These are phyloP conservation scores for Cutaneotrichosporon cyanovorans DNA, from an alignment of 1,284 basidiomycete genomes.

Conservation along the genomic window DNA sequence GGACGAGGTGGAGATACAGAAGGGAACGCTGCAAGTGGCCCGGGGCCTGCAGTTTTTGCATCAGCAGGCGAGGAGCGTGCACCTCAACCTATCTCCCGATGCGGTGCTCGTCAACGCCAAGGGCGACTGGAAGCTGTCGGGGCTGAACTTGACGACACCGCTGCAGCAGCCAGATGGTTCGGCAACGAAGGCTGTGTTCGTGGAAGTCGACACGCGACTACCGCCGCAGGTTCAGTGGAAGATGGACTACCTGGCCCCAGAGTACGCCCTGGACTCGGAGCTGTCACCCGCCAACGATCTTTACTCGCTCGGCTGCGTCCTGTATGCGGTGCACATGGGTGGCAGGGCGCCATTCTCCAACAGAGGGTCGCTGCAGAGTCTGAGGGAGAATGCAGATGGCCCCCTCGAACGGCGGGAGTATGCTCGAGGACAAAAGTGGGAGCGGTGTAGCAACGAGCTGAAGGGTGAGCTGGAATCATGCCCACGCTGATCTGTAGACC, in stretches of 20 bases:
- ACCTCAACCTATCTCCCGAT: slow-evolving; percentile 82
- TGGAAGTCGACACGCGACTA: slow-evolving; percentile 72
- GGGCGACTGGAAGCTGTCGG: slow-evolving; percentile 97
- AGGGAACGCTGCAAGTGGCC: slow-evolving; percentile 87
- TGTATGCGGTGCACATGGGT: slow-evolving; percentile 83
- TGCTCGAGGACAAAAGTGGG: slow-evolving; percentile 37
- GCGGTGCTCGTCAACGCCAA: slow-evolving; percentile 75
- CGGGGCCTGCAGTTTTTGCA: slow-evolving; percentile 91
- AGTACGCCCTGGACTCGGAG: slow-evolving; percentile 85
- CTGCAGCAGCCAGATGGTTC: slow-evolving; percentile 63
- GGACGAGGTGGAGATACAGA: slow-evolving; percentile 69
- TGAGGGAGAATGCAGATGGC: slow-evolving; percentile 70
- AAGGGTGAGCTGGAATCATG: slow-evolving; percentile 26
- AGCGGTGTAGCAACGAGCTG: slow-evolving; percentile 36
- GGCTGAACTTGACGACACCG: slow-evolving; percentile 77
- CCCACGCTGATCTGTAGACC: slow-evolving; percentile 49
- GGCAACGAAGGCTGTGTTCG: slow-evolving; percentile 76
- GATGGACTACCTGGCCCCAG: slow-evolving; percentile 93
- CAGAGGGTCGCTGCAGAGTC: slow-evolving; percentile 67
- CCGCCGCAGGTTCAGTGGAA: slow-evolving; percentile 81
- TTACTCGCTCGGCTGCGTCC: slow-evolving; percentile 84
- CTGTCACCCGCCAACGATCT: slow-evolving; percentile 83
- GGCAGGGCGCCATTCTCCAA: slow-evolving; percentile 81
- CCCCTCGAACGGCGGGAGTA: slow-evolving; percentile 38
- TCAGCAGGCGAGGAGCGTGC: slow-evolving; percentile 79